These are phyloP conservation scores for Lecanicillium sp. DNA, from an alignment of 2,329 filamentous ascomycete species.

Conservation along the genomic window DNA sequence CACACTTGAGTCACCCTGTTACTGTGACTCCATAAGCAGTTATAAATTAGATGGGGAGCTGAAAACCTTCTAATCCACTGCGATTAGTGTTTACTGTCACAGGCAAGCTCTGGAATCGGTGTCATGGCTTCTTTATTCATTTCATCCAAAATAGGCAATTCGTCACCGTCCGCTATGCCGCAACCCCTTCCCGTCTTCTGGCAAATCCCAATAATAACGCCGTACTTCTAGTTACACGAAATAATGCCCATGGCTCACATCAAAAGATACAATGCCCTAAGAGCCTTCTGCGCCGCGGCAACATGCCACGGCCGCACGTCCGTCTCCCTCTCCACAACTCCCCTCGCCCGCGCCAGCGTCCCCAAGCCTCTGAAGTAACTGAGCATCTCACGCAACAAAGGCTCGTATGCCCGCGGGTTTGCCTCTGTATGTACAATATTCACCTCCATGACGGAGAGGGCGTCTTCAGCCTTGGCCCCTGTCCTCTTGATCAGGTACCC, in stretches of 20 bases:
- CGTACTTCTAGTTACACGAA: constrained; percentile 10
- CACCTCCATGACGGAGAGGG: constrained; percentile 54
- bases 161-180: no score
- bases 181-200: no score
- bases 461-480: constrained; percentile 47
- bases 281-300: constrained; percentile 61
- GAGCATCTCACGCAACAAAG: constrained; percentile 62
- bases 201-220: not conserved
- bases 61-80: no score
- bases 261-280: constrained; percentile 55
- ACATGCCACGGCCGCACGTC: constrained; percentile 74
- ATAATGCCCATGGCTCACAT: constrained; percentile 39
- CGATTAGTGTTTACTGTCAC: no score
- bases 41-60: no score
- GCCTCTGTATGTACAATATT: constrained; percentile 54
- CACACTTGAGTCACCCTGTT: no score
- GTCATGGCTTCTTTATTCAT: no score
- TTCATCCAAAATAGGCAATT: no score
- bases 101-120: no score
- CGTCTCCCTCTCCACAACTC: constrained; percentile 48
- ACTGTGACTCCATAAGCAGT: no score
- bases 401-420: constrained; percentile 47
- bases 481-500: constrained; percentile 60
- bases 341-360: constrained; percentile 60
- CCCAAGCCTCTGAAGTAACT: constrained; percentile 61